Base-by-base conservation (phyloP, 257 asterid species). In the Ligustrum vulgare region DNA sequence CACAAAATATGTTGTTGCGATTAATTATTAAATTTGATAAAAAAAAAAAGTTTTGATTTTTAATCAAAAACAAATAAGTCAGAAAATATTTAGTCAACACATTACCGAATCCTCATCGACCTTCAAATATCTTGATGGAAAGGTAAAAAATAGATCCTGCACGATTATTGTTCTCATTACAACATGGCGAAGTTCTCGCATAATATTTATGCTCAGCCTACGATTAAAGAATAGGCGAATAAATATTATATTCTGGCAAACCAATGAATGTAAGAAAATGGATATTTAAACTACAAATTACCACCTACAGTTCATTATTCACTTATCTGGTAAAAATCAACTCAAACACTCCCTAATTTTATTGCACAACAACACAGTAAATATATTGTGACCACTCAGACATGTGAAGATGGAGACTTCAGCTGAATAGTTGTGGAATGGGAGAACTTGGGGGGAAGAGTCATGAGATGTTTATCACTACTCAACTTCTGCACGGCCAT, bases 371-470 rank as follows among this genome's bases (percentile, higher is more conserved):
- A 67, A 58, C 31, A 28, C 31, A 28, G 31, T 11, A 63, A 72
- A 54, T 33, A 31, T n/a, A n/a, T n/a, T n/a, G 1, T 54, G 47
- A 79, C 47, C 74, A 37, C 56, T 83, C 33, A 66, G 22, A 39
- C 18, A 72, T 73, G 16, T 39, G 12, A 66, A 74, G 77, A 58
- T 23, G 10, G 58, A 33, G 78, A 79, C 49, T 66, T 74, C 77
- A 84, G 64, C 81, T 85, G 76, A 10, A 75, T 68, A 64, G 88
- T 82, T 23, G 88, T 79, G 18, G 88, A 85, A 67, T 82, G 86
- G 47, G 89, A 83, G 85, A 87, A 85, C 1, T 85, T 87, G 62
- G 82, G 88, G 39, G 88, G 91, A 35, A 85, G 89, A 67, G 68
- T 73, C 81, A 82, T 71, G 25, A 87, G 88, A 67, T 81, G 85